Evolutionary conservation across 179 eudicot genomes (phyloP), one percentile per base, ranked within the genome.

Genomic region (Silene vulgaris): DNA sequence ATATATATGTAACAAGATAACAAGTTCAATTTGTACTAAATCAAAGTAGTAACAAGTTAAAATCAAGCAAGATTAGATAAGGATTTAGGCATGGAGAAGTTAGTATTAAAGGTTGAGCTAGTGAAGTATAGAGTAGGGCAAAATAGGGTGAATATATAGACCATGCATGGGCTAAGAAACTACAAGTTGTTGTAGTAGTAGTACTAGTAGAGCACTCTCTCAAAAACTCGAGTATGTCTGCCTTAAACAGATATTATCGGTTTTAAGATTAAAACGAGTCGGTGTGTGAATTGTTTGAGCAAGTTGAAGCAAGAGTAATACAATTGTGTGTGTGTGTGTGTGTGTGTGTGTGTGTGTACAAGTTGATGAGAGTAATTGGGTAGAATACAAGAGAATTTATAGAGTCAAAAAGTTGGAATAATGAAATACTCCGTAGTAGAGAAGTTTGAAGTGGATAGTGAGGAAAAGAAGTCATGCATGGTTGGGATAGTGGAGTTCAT

Each of bases 41-140:
- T 13, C 59, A 40, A 28, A 28, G 48, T 40, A 6, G 9, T 52
- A 48, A 40, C 14, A 71, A 50, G 63, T 71, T 71, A 1, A 52
- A 71, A 52, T 71, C 20, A 52, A 16, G 5, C 35, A 70, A 70
- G 73, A 70, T 45, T 45, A 43, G 28, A 48, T 45, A 54, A 78
- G 17, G 62, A 65, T 45, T 35, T 63, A 6, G 28, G 69, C 62
- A 32, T 40, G 40, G 14, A 68, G 43, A 62, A 21, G 45, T 57
- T 37, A 63, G 37, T 69, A 50, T 14, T 45, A 45, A 74, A 54
- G 76, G 12, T 74, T 2, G 1, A 69, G 70, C 59, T 74, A 74
- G 73, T 66, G 19, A 52, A 65, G 48, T 59, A 71, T 74, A 81
- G 81, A 50, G 78, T 77, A 74, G 81, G 84, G 81, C 71, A 77